Percentiles rank a stretch among this genome's conserved stretches.
phyloP scores from a whole-genome alignment of 2,329 filamentous ascomycete species.

The Colletotrichum sp. region DNA sequence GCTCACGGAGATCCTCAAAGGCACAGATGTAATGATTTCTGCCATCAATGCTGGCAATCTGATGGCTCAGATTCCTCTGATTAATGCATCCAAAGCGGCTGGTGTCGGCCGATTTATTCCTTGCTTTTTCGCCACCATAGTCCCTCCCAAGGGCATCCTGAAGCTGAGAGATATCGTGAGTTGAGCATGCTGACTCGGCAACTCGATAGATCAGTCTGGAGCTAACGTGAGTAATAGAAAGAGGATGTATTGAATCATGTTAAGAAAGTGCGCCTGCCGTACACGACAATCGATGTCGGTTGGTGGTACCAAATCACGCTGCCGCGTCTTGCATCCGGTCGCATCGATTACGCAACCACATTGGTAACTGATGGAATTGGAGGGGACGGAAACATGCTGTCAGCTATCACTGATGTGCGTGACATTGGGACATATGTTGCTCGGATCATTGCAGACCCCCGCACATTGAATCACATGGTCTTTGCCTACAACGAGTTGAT shows the following conservation, averaged over 20 bases:
- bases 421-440: conserved; percentile 57
- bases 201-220: background rate
- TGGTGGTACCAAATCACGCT: background rate
- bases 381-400: background rate
- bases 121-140: conserved; percentile 50
- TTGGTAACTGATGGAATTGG: background rate
- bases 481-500: conserved; percentile 51
- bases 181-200: accelerated
- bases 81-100: conserved; percentile 50
- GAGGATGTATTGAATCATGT: background rate
- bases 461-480: conserved; percentile 57
- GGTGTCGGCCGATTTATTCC: conserved; percentile 58
- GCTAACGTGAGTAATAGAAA: background rate
- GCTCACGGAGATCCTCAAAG: background rate
- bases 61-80: conserved; percentile 48
- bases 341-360: background rate
- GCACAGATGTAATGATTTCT: background rate
- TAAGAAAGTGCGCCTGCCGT: background rate
- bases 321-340: background rate
- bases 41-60: conserved; percentile 23
- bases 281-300: background rate
- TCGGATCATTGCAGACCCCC: conserved; percentile 52
- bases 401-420: background rate
- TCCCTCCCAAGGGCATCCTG: conserved; percentile 28
- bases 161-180: background rate